phyloP scores from a whole-genome alignment of 108 stramenopile species.

The Skeletonema potamos region DNA sequence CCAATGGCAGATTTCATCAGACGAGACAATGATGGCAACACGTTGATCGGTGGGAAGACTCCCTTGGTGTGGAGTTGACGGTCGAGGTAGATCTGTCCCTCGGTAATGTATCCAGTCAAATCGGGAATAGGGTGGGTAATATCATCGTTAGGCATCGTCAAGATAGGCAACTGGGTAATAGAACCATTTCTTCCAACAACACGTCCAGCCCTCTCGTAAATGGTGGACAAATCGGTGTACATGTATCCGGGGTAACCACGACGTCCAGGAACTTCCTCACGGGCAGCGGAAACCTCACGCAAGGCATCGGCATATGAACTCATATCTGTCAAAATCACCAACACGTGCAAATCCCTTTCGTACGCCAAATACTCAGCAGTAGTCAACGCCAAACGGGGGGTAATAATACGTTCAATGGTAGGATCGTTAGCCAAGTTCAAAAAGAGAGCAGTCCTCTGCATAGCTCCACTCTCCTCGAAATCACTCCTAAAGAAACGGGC shows the following conservation, averaged over 20 bases:
- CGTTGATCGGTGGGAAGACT: slow-evolving; percentile 99
- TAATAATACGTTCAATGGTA: slow-evolving; percentile 99
- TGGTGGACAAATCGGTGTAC: slow-evolving; percentile 99
- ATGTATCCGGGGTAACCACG: slow-evolving; percentile 99
- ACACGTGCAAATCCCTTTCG: slow-evolving; percentile 99
- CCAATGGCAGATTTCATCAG: slow-evolving; percentile 99
- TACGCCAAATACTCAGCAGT: slow-evolving; percentile 99
- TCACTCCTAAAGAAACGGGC: slow-evolving; percentile 98
- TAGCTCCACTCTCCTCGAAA: slow-evolving; percentile 99
- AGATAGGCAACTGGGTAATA: slow-evolving; percentile 99
- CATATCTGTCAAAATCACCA: slow-evolving; percentile 99
- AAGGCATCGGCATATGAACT: slow-evolving; percentile 99
- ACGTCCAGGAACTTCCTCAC: slow-evolving; percentile 99
- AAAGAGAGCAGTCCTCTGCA: slow-evolving; percentile 98
- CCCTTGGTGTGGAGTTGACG: slow-evolving; percentile 98
- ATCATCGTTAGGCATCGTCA: slow-evolving; percentile 99
- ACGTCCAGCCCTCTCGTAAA: slow-evolving; percentile 99
- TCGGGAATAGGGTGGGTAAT: slow-evolving; percentile 99
- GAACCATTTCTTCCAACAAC: slow-evolving; percentile 98
- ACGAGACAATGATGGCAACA: slow-evolving; percentile 97
- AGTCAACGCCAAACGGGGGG: slow-evolving; percentile 97
- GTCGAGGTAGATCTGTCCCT: slow-evolving; percentile 99
- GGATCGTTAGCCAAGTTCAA: slow-evolving; percentile 99
- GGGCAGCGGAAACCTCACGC: slow-evolving; percentile 98
- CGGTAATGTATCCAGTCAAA: slow-evolving; percentile 99